phyloP scores from a whole-genome alignment of 305 asterid species.

The Solanum hybrid region DNA sequence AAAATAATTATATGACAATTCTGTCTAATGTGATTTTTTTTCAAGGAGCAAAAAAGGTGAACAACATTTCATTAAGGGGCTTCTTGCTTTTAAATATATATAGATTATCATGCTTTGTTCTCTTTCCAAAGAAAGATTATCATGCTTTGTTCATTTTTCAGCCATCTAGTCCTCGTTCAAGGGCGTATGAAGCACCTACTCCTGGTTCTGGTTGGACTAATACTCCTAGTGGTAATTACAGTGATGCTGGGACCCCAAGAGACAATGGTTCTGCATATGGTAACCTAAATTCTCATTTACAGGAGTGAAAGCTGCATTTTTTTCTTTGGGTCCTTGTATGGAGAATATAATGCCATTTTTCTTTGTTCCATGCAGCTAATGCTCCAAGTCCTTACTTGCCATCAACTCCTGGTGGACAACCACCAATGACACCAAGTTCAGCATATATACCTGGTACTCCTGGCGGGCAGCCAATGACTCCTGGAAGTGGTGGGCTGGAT shows the following conservation, averaged over 20 bases:
- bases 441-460: constrained; percentile 97
- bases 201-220: constrained; percentile 93
- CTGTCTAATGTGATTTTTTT: not conserved
- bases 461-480: constrained; percentile 99
- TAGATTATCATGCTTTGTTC: not conserved
- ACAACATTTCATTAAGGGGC: not conserved
- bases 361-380: constrained; percentile 48
- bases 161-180: constrained; percentile 88
- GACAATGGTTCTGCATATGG: constrained; percentile 79
- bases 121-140: not conserved
- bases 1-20: not conserved
- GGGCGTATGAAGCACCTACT: constrained; percentile 97
- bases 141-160: constrained; percentile 19
- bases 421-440: constrained; percentile 97
- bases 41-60: not conserved
- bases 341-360: not conserved
- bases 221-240: constrained; percentile 50
- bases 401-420: constrained; percentile 96
- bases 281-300: constrained; percentile 13
- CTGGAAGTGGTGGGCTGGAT: constrained; percentile 94
- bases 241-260: constrained; percentile 88
- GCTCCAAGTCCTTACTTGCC: constrained; percentile 98
- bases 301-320: not conserved
- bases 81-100: not conserved
- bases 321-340: not conserved